These are phyloP conservation scores for Cercospora brassicicola DNA, from an alignment of 2,329 filamentous ascomycete species.

Conservation along the genomic window DNA sequence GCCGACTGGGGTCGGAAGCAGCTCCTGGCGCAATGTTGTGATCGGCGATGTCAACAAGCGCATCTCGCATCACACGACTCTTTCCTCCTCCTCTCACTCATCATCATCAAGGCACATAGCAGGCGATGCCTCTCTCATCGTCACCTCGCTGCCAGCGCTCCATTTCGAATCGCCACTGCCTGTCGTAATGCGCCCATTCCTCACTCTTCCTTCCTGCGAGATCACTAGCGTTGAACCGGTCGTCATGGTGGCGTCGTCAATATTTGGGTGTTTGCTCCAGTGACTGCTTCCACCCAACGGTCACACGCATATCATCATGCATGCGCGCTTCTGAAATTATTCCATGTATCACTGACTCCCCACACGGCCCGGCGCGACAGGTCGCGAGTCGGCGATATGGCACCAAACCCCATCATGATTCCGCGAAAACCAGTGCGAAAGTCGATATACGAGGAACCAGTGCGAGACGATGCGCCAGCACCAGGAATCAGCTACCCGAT, in stretches of 20 bases:
- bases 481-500: conserved; percentile 11
- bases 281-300: neutral
- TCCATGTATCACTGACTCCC: neutral
- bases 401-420: conserved; percentile 25
- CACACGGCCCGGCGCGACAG: neutral
- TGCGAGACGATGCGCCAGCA: conserved; percentile 8
- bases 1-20: neutral
- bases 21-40: conserved; percentile 2
- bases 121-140: neutral
- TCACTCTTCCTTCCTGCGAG: neutral
- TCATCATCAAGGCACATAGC: neutral
- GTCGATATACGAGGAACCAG: conserved; percentile 7
- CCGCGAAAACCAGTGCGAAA: conserved; percentile 22
- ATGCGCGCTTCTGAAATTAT: neutral
- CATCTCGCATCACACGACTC: neutral
- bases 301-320: neutral
- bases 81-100: neutral
- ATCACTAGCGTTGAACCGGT: conserved; percentile 6
- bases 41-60: neutral
- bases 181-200: neutral
- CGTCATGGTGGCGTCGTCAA: conserved; percentile 8
- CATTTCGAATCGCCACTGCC: neutral
- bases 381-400: conserved; percentile 13
- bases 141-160: neutral
- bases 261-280: conserved; percentile 3